Conservation (phyloP, 106 monocot species). For the Triglochin maritima region DNA sequence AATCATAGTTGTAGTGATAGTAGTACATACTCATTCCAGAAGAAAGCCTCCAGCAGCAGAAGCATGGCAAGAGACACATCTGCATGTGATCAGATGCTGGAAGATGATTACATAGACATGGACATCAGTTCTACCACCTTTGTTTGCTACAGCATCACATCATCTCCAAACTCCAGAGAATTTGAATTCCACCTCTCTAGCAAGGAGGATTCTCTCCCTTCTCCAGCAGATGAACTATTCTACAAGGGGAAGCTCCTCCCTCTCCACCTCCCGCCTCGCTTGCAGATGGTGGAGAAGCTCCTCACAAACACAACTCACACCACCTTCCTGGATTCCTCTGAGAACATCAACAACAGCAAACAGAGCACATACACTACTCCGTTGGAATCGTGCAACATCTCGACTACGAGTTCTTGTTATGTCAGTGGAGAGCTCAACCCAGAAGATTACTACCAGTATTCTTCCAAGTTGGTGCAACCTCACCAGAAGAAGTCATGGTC, state of each 20-base stretch:
- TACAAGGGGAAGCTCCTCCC: conserved; percentile 69
- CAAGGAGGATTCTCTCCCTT: conserved; percentile 18
- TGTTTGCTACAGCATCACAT: conserved; percentile 6
- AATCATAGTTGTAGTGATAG: not conserved
- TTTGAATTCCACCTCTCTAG: conserved; percentile 36
- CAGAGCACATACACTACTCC: conserved; percentile 24
- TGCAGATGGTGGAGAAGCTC: conserved; percentile 54
- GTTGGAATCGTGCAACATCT: conserved; percentile 54
- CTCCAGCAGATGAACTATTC: conserved; percentile 55
- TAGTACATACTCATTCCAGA: not conserved
- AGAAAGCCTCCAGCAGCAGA: not conserved
- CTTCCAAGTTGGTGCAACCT: not conserved
- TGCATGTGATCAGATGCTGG: not conserved
- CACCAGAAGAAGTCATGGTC: conserved; percentile 41
- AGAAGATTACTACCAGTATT: conserved; percentile 38
- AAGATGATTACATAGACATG: conserved; percentile 56
- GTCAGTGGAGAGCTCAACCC: conserved; percentile 66
- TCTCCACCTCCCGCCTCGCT: conserved; percentile 55
- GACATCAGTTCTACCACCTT: conserved; percentile 27
- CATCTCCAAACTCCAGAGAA: conserved; percentile 25
- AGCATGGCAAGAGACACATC: not conserved
- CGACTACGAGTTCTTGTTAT: conserved; percentile 58
- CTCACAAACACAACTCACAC: conserved; percentile 16
- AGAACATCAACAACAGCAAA: not conserved
- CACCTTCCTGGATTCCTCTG: not conserved